Base-by-base conservation (phyloP, 352 stramenopile species). In the Phytophthora foliorum region DNA sequence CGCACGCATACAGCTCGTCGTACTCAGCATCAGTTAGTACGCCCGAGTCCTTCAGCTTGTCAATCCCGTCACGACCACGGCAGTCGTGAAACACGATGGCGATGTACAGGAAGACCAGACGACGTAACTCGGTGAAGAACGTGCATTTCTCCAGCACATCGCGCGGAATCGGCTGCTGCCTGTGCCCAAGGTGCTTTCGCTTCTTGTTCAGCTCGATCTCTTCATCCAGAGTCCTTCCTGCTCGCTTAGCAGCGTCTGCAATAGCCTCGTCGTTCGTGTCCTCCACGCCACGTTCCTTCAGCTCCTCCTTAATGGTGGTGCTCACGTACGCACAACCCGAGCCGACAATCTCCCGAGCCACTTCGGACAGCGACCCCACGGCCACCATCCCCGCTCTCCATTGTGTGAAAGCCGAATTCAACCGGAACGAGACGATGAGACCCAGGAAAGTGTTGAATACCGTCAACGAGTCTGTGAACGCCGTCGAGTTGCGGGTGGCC, bases 401-500 rank as follows among this genome's bases (percentile, higher is more conserved):
- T 59, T 93, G 83, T 25, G 81, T 72, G 60, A 93, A 93, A 11
- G 85, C 85, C 48, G 85, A 93, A 57, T 93, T 93, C 64, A 93
- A 67, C 22, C 85, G 85, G 56, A 93, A 93, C 38, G 83, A 91
- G 59, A 92, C 75, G 21, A 78, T 88, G 53, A 93, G 79, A 13
- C 83, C 85, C 8, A 93, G 67, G 32, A 93, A 93, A 41, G 83
- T 90, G 75, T 93, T 93, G 69, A 93, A 92, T 8, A 93, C 85
- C 32, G 83, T 89, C 45, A 92, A 59, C 22, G 85, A 90, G 58
- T 91, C 82, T 1, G 84, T 84, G 57, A 91, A 93, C 38, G 85
- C 85, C 36, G 78, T 88, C 53, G 81, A 91, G 21, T 85, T 74
- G 21, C 81, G 81, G 19, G 85, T 91, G 0, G 73, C 54, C 29